Conservation (phyloP, 73 alveolate genomes). For the Paramecium sexaurelia region DNA sequence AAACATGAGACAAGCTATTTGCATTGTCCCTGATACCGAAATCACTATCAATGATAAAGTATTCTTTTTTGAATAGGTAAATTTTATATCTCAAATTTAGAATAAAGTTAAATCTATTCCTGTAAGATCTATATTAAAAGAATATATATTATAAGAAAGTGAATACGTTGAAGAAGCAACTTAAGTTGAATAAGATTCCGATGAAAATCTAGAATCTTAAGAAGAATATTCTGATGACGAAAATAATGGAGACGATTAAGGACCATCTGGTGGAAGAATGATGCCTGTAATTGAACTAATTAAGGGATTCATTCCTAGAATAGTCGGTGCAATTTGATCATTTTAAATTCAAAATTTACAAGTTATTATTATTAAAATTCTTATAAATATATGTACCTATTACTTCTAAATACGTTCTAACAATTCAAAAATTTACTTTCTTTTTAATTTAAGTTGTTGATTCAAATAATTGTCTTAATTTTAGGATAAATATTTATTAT, state of each 20-base stretch:
- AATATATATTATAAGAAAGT: not conserved
- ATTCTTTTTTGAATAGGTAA: not conserved
- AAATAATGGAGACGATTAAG: conserved; percentile 20
- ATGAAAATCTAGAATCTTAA: not conserved
- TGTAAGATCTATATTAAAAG: not conserved
- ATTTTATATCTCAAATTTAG: not conserved
- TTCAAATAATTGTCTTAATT: too few species aligned
- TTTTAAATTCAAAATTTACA: conserved; percentile 1
- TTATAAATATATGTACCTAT: not conserved
- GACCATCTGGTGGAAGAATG: conserved; percentile 12
- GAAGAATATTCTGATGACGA: conserved; percentile 22
- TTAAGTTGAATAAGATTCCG: not conserved
- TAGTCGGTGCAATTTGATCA: not conserved
- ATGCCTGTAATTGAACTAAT: conserved; percentile 40
- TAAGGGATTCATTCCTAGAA: conserved; percentile 38
- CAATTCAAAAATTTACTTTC: too few species aligned
- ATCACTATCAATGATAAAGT: not conserved
- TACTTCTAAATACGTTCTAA: too few species aligned
- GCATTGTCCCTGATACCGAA: not conserved
- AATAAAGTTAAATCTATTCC: not conserved
- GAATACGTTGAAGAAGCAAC: not conserved
- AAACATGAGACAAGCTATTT: not conserved
- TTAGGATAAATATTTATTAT: too few species aligned
- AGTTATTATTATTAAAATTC: not conserved
- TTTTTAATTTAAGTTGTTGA: too few species aligned